Evolutionary conservation across 805 yeast genomes (phyloP), one percentile per base, ranked within the genome.

Genomic region (Saccharomyces mikatae): DNA sequence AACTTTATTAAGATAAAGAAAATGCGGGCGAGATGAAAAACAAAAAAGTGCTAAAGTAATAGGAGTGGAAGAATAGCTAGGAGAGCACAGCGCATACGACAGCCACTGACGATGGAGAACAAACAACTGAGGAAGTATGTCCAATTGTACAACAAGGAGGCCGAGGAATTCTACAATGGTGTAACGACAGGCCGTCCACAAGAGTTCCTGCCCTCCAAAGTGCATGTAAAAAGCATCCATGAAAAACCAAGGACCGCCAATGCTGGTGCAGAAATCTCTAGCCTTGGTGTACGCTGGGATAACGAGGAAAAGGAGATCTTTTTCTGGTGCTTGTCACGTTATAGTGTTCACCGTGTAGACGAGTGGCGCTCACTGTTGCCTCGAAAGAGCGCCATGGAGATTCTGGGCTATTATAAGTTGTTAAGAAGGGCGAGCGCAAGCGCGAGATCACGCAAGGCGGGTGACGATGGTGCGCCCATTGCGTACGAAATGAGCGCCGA

Each of bases 281-380:
- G 44, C 17, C 24, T 36, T 17, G 73, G 73, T 8, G 57, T 56
- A 10, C 51, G 55, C 27, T 69, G 73, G 73, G 59, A 54, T 5
- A 56, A 59, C 1, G 36, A 52, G 8, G 73, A 69, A 53, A 69
- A 69, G 53, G 55, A 64, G n/a, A 41, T 59, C 1, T 69, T 69
- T 51, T 69, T 69, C 56, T 62, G 60, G 41, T 56, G 63, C 44
- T 44, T 69, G 3, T 61, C 66, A 17, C 48, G 73, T 21, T 64
- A 60, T 51, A 63, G 69, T 6, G 68, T 69, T 21, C 72, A 69
- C 54, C 53, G 63, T n/a, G 28, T 69, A 2, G 69, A 66, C 32
- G 66, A 63, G 24, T 69, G 73, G 73, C 48, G 54, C 13, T 32
- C 27, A 2, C 41, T 49, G 13, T 46, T 66, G 2, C 63, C 63